Evolutionary conservation across 331 rosid species (phyloP).

Genomic region (Stylosanthes scabra): DNA sequence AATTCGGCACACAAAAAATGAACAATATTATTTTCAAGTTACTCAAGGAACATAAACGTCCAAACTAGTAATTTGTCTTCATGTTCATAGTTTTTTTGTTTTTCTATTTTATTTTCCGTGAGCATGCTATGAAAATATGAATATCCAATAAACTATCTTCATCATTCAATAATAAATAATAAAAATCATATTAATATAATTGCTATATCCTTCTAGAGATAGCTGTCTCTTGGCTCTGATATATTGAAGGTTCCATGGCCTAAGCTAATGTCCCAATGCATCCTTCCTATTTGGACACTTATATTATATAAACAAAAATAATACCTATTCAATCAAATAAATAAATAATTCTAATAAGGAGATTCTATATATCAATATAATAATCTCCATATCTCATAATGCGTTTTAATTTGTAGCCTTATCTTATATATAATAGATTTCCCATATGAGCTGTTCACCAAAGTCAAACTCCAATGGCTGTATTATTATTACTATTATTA

Average conservation of each 20-base stretch:
- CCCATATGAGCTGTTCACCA: conserved; percentile 63
- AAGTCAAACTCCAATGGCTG: conserved; percentile 72
- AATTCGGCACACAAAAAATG: conserved; percentile 29
- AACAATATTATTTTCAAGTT: conserved; percentile 38
- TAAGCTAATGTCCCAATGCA: conserved; percentile 64
- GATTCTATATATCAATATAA: conserved; percentile 42
- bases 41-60: conserved; percentile 48
- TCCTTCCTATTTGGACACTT: conserved; percentile 51
- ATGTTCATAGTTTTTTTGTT: conserved; percentile 11
- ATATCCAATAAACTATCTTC: conserved; percentile 29
- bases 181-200: conserved; percentile 23
- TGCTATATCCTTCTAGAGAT: conserved; percentile 44
- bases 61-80: conserved; percentile 44
- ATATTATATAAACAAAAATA: conserved; percentile 35
- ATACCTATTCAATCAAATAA: not conserved
- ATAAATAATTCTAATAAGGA: conserved; percentile 17
- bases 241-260: conserved; percentile 64
- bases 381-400: conserved; percentile 59
- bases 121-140: conserved; percentile 41
- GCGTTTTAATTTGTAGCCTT: conserved; percentile 40
- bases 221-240: conserved; percentile 64
- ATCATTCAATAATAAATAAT: conserved; percentile 15
- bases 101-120: not conserved
- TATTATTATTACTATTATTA: conserved; percentile 33
- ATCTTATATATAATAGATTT: conserved; percentile 43